A percentile compares a stretch with the other conserved stretches of the same genome.
Conservation (phyloP, 257 asterid species). For the Capsicum baccatum region DNA sequence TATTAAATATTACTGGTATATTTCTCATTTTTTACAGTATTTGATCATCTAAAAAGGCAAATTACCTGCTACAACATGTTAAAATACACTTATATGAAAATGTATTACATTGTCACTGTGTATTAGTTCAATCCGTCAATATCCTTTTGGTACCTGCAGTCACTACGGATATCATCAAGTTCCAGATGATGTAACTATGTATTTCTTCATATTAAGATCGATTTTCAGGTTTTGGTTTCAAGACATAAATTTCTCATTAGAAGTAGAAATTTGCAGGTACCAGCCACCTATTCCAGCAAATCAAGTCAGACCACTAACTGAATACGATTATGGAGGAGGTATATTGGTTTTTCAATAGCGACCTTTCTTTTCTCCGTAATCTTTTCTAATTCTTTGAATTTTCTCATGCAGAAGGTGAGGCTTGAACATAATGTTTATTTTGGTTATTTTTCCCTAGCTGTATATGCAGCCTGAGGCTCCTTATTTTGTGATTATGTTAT, state of each 20-base stretch:
- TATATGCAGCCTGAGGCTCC: not conserved
- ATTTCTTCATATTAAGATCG: not conserved
- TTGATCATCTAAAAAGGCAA: not conserved
- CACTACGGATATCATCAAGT: not conserved
- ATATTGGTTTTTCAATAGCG: not conserved
- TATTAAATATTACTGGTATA: not conserved
- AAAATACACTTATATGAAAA: not conserved
- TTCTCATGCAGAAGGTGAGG: not conserved
- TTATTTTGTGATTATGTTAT: not conserved
- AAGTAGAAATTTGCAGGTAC: conserved; percentile 30
- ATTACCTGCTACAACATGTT: not conserved
- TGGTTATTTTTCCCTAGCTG: not conserved
- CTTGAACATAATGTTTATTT: not conserved
- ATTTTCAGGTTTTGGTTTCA: not conserved
- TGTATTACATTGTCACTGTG: not conserved
- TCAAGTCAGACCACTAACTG: conserved; percentile 30
- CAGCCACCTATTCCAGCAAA: conserved; percentile 36
- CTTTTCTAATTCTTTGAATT: not conserved
- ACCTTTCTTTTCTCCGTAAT: not conserved
- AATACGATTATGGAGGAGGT: conserved; percentile 33
- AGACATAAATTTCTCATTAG: not conserved
- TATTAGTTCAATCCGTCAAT: not conserved
- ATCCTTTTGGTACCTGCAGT: not conserved
- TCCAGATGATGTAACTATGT: not conserved
- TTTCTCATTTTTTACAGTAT: not conserved